phyloP scores from a whole-genome alignment of 2,329 filamentous ascomycete genomes.

The Zymoseptoria brevis region DNA sequence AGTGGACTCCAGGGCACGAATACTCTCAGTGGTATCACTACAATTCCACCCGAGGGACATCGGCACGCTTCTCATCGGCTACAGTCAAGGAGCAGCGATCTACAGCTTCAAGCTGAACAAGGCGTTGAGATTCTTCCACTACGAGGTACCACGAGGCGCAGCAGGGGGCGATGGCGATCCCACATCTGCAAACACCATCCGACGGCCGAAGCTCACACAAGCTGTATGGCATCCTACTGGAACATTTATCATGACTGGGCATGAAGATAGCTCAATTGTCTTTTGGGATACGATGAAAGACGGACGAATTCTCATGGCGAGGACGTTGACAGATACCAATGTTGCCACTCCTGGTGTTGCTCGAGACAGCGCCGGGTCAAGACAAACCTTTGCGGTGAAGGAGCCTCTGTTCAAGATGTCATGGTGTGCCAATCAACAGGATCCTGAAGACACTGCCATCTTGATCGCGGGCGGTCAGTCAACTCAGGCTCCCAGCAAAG shows the following conservation, averaged over 20 bases:
- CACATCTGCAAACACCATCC: constrained; percentile 50
- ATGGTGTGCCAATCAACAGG: constrained; percentile 83
- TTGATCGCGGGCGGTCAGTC: constrained; percentile 75
- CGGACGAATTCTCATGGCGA: constrained; percentile 71
- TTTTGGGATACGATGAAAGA: constrained; percentile 82
- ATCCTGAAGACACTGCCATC: constrained; percentile 86
- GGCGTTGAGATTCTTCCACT: constrained; percentile 70
- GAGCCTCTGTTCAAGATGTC: constrained; percentile 70
- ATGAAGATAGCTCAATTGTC: constrained; percentile 85
- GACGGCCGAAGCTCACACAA: constrained; percentile 69
- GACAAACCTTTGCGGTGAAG: constrained; percentile 50
- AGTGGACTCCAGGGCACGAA: constrained; percentile 57
- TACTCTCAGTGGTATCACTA: constrained; percentile 63
- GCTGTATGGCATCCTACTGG: constrained; percentile 93
- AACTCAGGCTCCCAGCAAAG: constrained; percentile 59
- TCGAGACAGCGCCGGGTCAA: constrained; percentile 16
- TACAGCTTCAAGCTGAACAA: constrained; percentile 93
- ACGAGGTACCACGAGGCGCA: constrained; percentile 71
- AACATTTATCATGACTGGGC: constrained; percentile 75
- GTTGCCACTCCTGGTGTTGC: constrained; percentile 55
- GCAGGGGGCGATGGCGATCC: constrained; percentile 68
- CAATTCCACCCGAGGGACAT: constrained; percentile 87
- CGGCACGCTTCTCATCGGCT: constrained; percentile 84
- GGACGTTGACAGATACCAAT: constrained; percentile 67
- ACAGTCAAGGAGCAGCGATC: constrained; percentile 75